Conservation (phyloP, 1,139 yeast genomes). For the Saccharomycopsis crataegensis region DNA sequence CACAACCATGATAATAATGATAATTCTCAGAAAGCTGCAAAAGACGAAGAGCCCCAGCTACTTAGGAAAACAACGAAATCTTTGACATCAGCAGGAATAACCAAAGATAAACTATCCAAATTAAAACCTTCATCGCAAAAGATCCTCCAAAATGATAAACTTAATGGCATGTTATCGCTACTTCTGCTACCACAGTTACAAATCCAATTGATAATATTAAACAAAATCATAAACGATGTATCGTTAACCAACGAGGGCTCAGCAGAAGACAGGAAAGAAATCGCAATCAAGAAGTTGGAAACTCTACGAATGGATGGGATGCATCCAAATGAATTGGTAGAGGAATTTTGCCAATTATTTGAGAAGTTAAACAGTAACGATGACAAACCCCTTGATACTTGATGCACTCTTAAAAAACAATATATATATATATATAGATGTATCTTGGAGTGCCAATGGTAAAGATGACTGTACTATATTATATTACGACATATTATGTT, state of each 20-base stretch:
- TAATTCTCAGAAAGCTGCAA: neutral
- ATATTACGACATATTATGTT: no score
- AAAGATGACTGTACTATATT: no score
- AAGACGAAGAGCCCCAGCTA: no score
- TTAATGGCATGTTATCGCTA: conserved; percentile 28
- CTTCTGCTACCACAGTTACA: conserved; percentile 44
- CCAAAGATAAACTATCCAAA: conserved; percentile 8
- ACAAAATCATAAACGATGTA: conserved; percentile 40
- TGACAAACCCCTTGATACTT: neutral
- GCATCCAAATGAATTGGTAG: conserved; percentile 58
- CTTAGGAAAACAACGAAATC: neutral
- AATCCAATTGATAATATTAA: conserved; percentile 43
- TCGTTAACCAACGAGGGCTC: conserved; percentile 35
- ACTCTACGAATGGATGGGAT: conserved; percentile 56
- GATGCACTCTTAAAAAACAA: neutral
- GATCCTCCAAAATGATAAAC: conserved; percentile 23
- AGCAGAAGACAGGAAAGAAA: conserved; percentile 44
- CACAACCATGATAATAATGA: conserved; percentile 27
- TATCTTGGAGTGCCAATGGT: no score
- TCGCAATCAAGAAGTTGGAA: conserved; percentile 53
- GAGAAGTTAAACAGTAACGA: conserved; percentile 1
- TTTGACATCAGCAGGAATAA: neutral
- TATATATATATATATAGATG: no score
- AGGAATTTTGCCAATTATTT: conserved; percentile 40
- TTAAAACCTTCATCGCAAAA: neutral